phyloP scores from a whole-genome alignment of 257 asterid genomes.

The Solanum chmielewskii region DNA sequence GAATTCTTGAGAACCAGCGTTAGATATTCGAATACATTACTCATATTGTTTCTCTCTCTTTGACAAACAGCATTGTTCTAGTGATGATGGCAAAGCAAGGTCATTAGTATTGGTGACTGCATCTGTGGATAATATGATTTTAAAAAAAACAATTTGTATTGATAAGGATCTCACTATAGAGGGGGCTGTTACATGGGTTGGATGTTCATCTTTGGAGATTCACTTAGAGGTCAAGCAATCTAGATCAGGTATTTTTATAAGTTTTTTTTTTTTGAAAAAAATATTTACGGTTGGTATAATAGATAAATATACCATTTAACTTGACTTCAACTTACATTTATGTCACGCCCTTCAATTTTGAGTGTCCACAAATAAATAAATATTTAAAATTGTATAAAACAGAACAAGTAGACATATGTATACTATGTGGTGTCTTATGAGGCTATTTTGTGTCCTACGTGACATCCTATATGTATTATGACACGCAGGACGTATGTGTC shows the following conservation, averaged over 20 bases:
- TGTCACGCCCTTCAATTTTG: no score
- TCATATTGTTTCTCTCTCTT: background rate
- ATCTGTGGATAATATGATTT: conserved; percentile 74
- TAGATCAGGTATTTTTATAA: conserved; percentile 27
- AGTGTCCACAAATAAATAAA: background rate
- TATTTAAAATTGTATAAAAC: no score
- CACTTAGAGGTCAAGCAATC: conserved; percentile 66
- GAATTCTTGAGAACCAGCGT: background rate
- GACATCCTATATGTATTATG: no score
- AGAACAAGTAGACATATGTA: background rate
- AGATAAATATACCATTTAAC: no score
- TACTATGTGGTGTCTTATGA: background rate
- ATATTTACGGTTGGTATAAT: background rate
- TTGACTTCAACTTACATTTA: background rate
- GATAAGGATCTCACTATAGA: conserved; percentile 55
- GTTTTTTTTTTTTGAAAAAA: rapidly evolving
- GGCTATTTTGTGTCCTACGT: no score
- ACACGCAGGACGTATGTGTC: rapidly evolving
- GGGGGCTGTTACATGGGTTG: conserved; percentile 94
- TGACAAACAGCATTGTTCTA: conserved; percentile 59
- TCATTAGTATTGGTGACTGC: conserved; percentile 72
- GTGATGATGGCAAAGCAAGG: conserved; percentile 52
- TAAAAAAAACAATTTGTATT: conserved; percentile 52
- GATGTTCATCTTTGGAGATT: conserved; percentile 83
- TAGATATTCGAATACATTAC: background rate